A percentile compares a stretch with the other conserved stretches of the same genome.
Conservation (phyloP, 345 rosid genomes). For the Euphorbia lathyris region DNA sequence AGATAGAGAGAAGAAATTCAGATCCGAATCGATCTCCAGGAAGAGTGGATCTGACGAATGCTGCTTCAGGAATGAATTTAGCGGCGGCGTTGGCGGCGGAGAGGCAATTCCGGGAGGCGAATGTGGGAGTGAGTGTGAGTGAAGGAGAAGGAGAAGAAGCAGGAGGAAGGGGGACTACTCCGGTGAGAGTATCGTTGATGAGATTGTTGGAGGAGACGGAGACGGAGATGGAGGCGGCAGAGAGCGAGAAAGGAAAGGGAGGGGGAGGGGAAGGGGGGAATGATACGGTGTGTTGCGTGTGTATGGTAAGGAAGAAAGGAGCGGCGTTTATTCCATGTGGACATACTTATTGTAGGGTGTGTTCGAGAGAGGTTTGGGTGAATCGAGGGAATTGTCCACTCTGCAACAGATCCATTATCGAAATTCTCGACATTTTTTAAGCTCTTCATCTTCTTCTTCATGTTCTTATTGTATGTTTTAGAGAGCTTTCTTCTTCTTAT, state of each 20-base stretch:
- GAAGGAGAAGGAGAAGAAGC: neutral
- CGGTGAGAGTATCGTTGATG: constrained; percentile 72
- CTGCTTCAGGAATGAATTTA: constrained; percentile 61
- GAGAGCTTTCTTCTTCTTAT: neutral
- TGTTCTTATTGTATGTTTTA: no score
- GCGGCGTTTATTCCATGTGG: constrained; percentile 89
- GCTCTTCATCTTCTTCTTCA: neutral
- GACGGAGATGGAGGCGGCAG: constrained; percentile 37
- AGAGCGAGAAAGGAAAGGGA: constrained; percentile 13
- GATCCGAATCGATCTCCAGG: constrained; percentile 12
- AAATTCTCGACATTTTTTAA: constrained; percentile 63
- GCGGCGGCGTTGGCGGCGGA: constrained; percentile 90
- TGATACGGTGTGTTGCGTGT: constrained; percentile 76
- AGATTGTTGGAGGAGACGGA: constrained; percentile 59
- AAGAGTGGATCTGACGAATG: constrained; percentile 20
- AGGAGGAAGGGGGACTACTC: constrained; percentile 53
- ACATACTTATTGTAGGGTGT: constrained; percentile 73
- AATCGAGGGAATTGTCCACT: constrained; percentile 76
- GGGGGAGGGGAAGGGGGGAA: constrained; percentile 26
- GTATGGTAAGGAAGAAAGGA: constrained; percentile 64
- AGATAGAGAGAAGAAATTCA: neutral
- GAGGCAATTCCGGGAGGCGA: constrained; percentile 42
- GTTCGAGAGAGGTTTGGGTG: constrained; percentile 66
- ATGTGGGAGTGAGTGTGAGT: neutral
- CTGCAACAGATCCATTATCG: constrained; percentile 63